Conservation (phyloP, 1,139 yeast genomes). For the Pichia sp. region DNA sequence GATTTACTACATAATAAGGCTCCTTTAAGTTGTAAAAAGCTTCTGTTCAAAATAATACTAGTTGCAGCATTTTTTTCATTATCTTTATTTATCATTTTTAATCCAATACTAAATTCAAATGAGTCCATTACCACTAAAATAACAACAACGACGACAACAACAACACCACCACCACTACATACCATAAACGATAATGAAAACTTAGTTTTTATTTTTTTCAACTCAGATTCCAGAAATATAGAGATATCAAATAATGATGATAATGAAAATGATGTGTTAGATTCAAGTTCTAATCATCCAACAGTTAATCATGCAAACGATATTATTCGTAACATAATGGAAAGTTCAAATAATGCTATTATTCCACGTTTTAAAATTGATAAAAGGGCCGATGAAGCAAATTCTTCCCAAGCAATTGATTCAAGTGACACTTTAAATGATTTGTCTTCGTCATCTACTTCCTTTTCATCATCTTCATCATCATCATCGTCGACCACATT, state of each 20-base stretch:
- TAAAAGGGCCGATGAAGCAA: conserved; percentile 18
- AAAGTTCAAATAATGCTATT: conserved; percentile 22
- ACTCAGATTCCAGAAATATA: background rate
- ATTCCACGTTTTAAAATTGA: conserved; percentile 23
- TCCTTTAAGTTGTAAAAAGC: background rate
- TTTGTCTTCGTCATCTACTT: conserved; percentile 2
- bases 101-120: background rate
- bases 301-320: conserved; percentile 14
- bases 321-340: conserved; percentile 21
- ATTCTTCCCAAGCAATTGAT: background rate
- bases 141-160: background rate
- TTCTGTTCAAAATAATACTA: background rate
- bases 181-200: background rate
- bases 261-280: background rate
- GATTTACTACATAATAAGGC: background rate
- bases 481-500: conserved; percentile 1
- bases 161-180: background rate
- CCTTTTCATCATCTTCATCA: conserved; percentile 1
- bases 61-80: background rate
- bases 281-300: background rate
- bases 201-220: background rate
- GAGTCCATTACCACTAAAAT: background rate
- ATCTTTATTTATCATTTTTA: background rate
- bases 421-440: background rate
- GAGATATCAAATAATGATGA: background rate